A percentile compares a stretch with the other conserved stretches of the same genome.
These are phyloP conservation scores for Aureobasidium sp. DNA, from an alignment of 2,329 filamentous ascomycete genomes.

Conservation along the genomic window DNA sequence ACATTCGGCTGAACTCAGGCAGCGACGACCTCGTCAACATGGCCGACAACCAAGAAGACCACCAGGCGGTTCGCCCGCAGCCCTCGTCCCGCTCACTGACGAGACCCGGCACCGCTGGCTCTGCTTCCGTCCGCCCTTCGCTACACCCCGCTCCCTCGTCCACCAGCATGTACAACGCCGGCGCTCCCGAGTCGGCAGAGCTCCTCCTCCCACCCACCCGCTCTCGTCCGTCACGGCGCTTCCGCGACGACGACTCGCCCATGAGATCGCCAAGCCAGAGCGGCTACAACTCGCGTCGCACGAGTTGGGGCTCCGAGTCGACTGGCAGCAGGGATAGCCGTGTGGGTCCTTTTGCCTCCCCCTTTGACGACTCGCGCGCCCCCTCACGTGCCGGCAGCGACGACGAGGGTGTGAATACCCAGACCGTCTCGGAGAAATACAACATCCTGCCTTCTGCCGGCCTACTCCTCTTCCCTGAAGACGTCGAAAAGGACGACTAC, in stretches of 20 bases:
- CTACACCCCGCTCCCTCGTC: constrained; percentile 21
- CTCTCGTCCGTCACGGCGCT: constrained; percentile 37
- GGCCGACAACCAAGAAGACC: constrained; percentile 26
- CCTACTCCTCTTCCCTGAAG: constrained; percentile 59
- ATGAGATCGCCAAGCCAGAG: constrained; percentile 42
- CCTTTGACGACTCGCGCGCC: constrained; percentile 51
- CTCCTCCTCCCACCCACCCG: constrained; percentile 42
- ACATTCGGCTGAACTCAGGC: constrained; percentile 57
- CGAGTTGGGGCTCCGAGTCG: constrained; percentile 56
- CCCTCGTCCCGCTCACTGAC: constrained; percentile 38
- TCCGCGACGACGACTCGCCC: constrained; percentile 44
- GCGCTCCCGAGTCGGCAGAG: constrained; percentile 39
- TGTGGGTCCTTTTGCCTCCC: constrained; percentile 41
- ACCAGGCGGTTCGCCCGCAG: constrained; percentile 30
- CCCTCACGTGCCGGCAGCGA: constrained; percentile 55
- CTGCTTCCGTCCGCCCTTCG: constrained; percentile 28
- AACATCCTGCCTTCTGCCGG: constrained; percentile 61
- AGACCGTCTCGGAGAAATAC: constrained; percentile 65
- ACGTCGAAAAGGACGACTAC: constrained; percentile 65
- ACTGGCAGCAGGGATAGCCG: constrained; percentile 45
- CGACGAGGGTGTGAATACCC: constrained; percentile 57
- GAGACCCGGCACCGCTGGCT: constrained; percentile 28
- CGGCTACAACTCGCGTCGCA: constrained; percentile 49
- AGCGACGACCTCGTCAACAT: constrained; percentile 43
- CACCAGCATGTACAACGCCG: constrained; percentile 28